Evolutionary conservation across 2,329 filamentous ascomycete genomes (phyloP).

Genomic region (Fusarium sp.): DNA sequence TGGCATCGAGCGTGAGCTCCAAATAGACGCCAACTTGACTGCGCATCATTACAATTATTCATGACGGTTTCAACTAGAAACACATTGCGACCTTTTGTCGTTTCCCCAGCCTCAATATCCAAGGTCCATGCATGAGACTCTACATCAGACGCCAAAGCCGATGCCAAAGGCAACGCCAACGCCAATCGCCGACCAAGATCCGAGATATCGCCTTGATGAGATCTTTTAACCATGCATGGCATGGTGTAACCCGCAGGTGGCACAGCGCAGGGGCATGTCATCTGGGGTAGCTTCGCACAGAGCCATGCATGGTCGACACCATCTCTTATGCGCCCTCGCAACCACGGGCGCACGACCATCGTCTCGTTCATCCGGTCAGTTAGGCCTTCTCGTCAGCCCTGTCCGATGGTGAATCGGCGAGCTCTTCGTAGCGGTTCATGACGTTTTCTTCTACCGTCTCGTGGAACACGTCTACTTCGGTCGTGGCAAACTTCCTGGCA

Average conservation of each 20-base stretch:
- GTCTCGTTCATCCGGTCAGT: constrained; percentile 13
- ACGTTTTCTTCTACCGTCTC: constrained; percentile 62
- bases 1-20: neutral
- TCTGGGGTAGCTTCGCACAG: constrained; percentile 7
- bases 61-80: constrained; percentile 4
- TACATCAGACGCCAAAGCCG: constrained; percentile 12
- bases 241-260: constrained; percentile 16
- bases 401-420: constrained; percentile 37
- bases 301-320: neutral
- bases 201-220: constrained; percentile 43
- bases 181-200: constrained; percentile 43
- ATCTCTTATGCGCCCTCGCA: neutral
- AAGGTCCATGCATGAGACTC: neutral
- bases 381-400: constrained; percentile 30
- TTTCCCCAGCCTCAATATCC: constrained; percentile 1
- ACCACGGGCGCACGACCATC: neutral
- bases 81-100: neutral
- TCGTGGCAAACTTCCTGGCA: constrained; percentile 78
- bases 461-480: constrained; percentile 68
- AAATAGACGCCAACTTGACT: neutral
- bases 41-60: constrained; percentile 20
- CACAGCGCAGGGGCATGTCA: constrained; percentile 13
- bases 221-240: constrained; percentile 30
- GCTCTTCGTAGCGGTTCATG: constrained; percentile 62
- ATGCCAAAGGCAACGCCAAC: neutral